Evolutionary conservation across 164 flowering plant genomes (phyloP).

Genomic region (Pachysandra terminalis): DNA sequence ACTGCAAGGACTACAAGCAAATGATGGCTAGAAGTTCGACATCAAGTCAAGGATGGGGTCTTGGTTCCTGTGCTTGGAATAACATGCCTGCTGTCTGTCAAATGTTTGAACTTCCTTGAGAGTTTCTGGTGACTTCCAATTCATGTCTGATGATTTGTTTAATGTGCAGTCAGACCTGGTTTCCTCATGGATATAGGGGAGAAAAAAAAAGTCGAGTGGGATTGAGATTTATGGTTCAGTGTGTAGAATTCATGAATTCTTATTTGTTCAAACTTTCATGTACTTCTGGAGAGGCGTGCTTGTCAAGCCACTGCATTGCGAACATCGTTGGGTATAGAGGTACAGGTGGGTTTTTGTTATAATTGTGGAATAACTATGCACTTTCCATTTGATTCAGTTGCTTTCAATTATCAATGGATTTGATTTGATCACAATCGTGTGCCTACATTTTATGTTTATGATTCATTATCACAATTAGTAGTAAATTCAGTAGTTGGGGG

Average conservation of each 20-base stretch:
- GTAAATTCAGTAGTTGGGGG: too few relatives aligned
- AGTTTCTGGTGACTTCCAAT: conserved; percentile 6
- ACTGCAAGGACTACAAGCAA: conserved; percentile 34
- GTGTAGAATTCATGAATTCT: conserved; percentile 5
- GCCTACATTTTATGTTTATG: neutral
- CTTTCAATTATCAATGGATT: neutral
- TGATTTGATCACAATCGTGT: neutral
- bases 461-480: neutral
- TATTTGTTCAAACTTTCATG: neutral
- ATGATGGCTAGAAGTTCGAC: conserved; percentile 27
- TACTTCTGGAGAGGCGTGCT: neutral
- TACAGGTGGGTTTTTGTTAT: neutral
- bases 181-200: conserved; percentile 1
- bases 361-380: neutral
- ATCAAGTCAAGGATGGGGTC: conserved; percentile 35
- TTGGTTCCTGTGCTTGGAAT: conserved; percentile 40
- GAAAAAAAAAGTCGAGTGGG: neutral
- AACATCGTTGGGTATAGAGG: neutral
- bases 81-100: conserved; percentile 60
- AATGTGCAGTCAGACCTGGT: conserved; percentile 1
- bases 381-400: neutral
- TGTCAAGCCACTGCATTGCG: neutral
- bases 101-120: conserved; percentile 40
- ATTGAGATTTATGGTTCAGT: conserved; percentile 10
- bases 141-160: conserved; percentile 19